These are phyloP conservation scores for Geotrichum europaeum DNA, from an alignment of 1,139 yeast genomes.

Conservation along the genomic window DNA sequence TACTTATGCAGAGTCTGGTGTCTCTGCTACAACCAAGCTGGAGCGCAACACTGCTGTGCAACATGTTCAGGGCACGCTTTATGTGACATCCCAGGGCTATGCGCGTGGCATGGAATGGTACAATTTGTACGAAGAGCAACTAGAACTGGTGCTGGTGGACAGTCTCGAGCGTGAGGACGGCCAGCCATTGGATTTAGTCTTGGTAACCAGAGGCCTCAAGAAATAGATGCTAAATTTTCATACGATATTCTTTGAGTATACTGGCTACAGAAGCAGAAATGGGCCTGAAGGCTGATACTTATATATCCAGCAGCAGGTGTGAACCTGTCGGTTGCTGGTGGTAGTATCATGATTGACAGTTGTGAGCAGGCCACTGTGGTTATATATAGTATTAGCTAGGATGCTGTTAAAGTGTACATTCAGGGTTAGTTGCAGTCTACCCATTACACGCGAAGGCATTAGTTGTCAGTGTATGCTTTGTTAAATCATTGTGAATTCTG, in stretches of 20 bases:
- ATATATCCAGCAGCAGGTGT: too few species aligned
- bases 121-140: not conserved
- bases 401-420: too few species aligned
- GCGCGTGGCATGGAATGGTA: constrained; percentile 4
- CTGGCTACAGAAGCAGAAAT: not conserved
- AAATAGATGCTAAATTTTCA: not conserved
- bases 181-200: not conserved
- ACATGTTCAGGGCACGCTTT: constrained; percentile 10
- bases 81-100: constrained; percentile 3
- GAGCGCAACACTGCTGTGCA: not conserved
- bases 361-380: too few species aligned
- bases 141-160: constrained; percentile 9
- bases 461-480: too few species aligned
- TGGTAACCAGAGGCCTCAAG: not conserved
- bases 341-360: too few species aligned
- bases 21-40: not conserved
- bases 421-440: too few species aligned
- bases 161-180: not conserved
- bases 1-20: not conserved
- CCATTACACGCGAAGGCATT: too few species aligned
- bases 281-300: too few species aligned
- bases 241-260: not conserved
- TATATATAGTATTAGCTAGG: too few species aligned
- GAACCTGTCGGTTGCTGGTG: too few species aligned
- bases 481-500: too few species aligned